Percentiles rank a stretch among this genome's conserved stretches.
Evolutionary conservation across 495 filamentous ascomycete genomes (phyloP).

Genomic region (Wilcoxina mikolae): DNA sequence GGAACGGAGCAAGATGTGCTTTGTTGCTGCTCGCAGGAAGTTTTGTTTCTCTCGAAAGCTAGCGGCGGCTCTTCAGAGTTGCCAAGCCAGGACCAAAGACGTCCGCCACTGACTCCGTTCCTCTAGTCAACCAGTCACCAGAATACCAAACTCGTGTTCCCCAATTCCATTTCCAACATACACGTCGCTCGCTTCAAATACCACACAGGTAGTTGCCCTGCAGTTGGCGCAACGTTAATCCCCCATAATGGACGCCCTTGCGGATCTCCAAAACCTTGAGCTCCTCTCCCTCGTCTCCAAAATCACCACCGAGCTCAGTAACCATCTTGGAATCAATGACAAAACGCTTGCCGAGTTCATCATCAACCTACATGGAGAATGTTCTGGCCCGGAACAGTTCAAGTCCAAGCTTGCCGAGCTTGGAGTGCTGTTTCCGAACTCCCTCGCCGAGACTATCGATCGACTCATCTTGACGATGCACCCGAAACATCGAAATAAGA

Average conservation of each 20-base stretch:
- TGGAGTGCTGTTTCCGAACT: slow-evolving; percentile 76
- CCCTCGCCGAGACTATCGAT: slow-evolving; percentile 81
- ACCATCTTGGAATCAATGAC: slow-evolving; percentile 83
- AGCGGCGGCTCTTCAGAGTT: too few relatives aligned
- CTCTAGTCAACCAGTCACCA: too few relatives aligned
- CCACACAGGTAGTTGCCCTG: too few relatives aligned
- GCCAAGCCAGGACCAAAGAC: too few relatives aligned
- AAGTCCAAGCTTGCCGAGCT: slow-evolving; percentile 53
- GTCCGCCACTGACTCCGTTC: too few relatives aligned
- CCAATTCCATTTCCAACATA: too few relatives aligned
- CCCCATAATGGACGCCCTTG: slow-evolving; percentile 42
- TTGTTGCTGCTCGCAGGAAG: too few relatives aligned
- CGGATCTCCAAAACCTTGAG: slow-evolving; percentile 80
- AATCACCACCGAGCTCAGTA: slow-evolving; percentile 84
- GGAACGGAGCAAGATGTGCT: too few relatives aligned
- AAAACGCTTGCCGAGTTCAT: slow-evolving; percentile 93
- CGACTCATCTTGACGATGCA: slow-evolving; percentile 79
- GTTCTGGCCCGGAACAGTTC: slow-evolving; percentile 45
- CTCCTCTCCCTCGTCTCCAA: slow-evolving; percentile 85
- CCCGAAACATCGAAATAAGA: slow-evolving; percentile 44
- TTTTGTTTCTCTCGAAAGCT: too few relatives aligned
- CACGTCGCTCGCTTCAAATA: too few relatives aligned
- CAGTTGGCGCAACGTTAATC: background rate
- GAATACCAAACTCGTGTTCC: too few relatives aligned
- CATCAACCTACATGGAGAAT: slow-evolving; percentile 76